These are phyloP conservation scores for Cercophora newfieldiana DNA, from an alignment of 495 filamentous ascomycete species.

Conservation along the genomic window DNA sequence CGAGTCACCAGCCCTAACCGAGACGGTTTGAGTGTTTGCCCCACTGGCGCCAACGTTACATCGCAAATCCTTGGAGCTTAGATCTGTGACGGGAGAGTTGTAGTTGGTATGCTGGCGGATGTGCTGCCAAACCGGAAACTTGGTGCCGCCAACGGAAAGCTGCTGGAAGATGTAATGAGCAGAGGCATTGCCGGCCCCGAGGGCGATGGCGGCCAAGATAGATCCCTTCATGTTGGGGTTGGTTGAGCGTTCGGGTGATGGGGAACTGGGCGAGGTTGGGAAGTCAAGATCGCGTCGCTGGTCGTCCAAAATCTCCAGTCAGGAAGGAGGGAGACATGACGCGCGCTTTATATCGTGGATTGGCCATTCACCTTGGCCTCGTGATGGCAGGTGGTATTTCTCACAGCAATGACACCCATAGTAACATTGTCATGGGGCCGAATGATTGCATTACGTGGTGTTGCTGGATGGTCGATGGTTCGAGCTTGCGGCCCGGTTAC, in stretches of 20 bases:
- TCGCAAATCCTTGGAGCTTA: slow-evolving; percentile 54
- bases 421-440: background rate
- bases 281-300: background rate
- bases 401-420: background rate
- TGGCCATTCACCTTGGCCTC: background rate
- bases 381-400: background rate
- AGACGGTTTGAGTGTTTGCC: slow-evolving; percentile 44
- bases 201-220: slow-evolving; percentile 35
- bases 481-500: background rate
- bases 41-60: slow-evolving; percentile 58
- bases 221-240: slow-evolving; percentile 41
- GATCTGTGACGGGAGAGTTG: slow-evolving; percentile 61
- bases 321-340: background rate
- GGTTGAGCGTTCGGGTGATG: background rate
- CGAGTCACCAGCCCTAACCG: slow-evolving; percentile 50
- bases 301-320: background rate
- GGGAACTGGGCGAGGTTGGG: background rate
- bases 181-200: slow-evolving; percentile 42
- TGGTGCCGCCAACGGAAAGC: slow-evolving; percentile 43
- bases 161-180: slow-evolving; percentile 56
- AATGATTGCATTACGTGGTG: background rate
- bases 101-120: slow-evolving; percentile 58
- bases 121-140: slow-evolving; percentile 49
- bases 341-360: background rate
- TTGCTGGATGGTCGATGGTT: background rate